Evolutionary conservation across 2,329 filamentous ascomycete species (phyloP).

Genomic region (Hymenoscyphus scutula): DNA sequence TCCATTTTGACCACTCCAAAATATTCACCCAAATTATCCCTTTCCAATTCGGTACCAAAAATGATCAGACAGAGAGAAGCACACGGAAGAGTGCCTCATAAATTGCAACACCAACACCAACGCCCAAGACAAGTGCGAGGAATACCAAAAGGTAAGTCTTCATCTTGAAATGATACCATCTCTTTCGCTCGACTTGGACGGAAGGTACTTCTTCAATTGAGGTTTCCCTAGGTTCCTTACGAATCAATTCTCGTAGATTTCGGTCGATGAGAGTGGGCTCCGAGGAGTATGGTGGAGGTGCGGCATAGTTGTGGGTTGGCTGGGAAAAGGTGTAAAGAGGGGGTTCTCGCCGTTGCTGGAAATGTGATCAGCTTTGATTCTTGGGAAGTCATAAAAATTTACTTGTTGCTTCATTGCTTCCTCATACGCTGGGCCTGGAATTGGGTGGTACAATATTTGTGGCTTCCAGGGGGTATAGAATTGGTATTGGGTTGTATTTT

Average conservation of each 20-base stretch:
- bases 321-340: not conserved
- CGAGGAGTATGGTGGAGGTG: not conserved
- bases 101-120: not conserved
- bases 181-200: not conserved
- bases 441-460: not conserved
- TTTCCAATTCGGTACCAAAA: no score
- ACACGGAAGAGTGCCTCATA: not conserved
- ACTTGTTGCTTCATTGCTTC: not conserved
- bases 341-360: not conserved
- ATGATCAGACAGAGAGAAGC: not conserved
- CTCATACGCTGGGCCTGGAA: not conserved
- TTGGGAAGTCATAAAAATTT: not conserved
- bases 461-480: not conserved
- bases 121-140: not conserved
- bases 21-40: no score
- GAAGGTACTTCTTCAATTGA: not conserved
- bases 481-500: not conserved
- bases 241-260: not conserved
- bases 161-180: not conserved
- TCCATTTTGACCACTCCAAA: no score
- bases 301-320: not conserved
- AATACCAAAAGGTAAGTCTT: not conserved
- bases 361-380: not conserved
- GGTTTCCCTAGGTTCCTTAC: not conserved
- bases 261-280: not conserved